Percentiles rank a stretch among this genome's conserved stretches.
Evolutionary conservation across 345 rosid species (phyloP).

Genomic region (Psidium friedrichsthalianum): DNA sequence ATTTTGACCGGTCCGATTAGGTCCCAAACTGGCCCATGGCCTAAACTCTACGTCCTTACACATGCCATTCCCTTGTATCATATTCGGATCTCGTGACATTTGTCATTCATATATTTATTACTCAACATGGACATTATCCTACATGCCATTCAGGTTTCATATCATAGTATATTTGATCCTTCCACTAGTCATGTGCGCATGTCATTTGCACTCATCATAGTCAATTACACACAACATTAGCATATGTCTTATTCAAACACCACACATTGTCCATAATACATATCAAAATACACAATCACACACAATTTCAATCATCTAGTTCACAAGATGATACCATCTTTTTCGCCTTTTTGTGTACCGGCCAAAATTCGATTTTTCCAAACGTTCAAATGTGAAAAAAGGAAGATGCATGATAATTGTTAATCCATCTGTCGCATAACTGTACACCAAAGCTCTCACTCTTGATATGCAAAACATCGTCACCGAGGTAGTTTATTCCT

Average conservation of each 20-base stretch:
- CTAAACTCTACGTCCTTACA: neutral
- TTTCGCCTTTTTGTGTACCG: neutral
- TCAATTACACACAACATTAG: neutral
- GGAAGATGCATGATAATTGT: no score
- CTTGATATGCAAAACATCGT: no score
- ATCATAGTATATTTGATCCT: neutral
- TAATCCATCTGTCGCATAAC: no score
- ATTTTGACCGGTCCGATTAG: no score
- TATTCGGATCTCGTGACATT: neutral
- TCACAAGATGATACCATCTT: neutral
- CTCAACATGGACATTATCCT: neutral
- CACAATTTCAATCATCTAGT: neutral
- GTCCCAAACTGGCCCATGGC: no score
- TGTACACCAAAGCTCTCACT: no score
- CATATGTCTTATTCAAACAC: neutral
- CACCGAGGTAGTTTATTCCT: no score
- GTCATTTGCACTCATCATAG: neutral
- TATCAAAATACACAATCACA: neutral
- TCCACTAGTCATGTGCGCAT: neutral
- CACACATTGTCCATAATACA: neutral
- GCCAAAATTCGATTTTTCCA: no score
- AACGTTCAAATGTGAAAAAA: no score
- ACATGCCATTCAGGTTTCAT: accelerated
- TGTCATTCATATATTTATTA: neutral
- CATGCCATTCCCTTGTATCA: neutral